A percentile compares a stretch with the other conserved stretches of the same genome.
Conservation (phyloP, 1,284 basidiomycete genomes). For the Irpex sp. region DNA sequence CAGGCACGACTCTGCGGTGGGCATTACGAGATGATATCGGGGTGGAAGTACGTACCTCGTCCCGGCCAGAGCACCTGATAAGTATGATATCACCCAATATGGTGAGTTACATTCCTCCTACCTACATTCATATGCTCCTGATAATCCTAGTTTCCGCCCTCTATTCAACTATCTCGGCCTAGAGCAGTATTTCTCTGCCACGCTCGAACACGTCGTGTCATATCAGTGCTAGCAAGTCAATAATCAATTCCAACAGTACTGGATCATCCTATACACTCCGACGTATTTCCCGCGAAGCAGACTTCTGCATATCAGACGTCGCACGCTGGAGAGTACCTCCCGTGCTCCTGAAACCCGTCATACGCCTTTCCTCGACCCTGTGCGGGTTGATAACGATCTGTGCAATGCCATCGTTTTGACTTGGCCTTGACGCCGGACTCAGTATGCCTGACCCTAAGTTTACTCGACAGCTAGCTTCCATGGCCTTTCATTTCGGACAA, state of each 20-base stretch:
- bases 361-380: not conserved
- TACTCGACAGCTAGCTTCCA: not conserved
- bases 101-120: not conserved
- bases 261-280: not conserved
- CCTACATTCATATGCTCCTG: not conserved
- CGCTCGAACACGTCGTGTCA: not conserved
- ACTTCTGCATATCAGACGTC: not conserved
- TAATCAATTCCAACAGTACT: not conserved
- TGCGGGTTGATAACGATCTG: not conserved
- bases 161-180: not conserved
- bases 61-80: not conserved
- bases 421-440: no score
- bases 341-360: not conserved
- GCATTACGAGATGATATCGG: not conserved
- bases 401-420: not conserved
- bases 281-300: not conserved
- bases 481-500: not conserved
- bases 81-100: not conserved
- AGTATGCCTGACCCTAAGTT: no score
- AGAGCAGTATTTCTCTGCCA: not conserved
- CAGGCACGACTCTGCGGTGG: not conserved
- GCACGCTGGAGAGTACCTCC: not conserved
- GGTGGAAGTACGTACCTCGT: not conserved
- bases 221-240: not conserved
- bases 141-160: not conserved